A percentile compares a stretch with the other conserved stretches of the same genome.
Evolutionary conservation across 345 rosid species (phyloP).

Genomic region (Syzygium grande): DNA sequence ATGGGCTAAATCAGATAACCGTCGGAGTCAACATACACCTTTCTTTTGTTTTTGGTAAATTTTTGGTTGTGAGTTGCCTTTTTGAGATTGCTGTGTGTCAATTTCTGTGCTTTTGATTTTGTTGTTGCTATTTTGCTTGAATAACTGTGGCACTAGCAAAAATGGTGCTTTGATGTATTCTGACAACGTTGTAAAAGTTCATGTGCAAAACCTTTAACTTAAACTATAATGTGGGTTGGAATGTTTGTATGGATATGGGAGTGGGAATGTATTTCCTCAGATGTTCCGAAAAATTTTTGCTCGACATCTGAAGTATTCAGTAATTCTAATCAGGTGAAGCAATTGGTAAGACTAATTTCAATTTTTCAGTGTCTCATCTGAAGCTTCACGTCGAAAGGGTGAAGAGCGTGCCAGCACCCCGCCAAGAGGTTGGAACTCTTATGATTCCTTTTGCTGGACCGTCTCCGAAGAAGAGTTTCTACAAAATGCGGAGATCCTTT

Average conservation of each 20-base stretch:
- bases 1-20: neutral
- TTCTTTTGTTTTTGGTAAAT: neutral
- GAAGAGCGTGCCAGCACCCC: conserved; percentile 46
- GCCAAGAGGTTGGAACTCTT: conserved; percentile 97
- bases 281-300: neutral
- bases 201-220: neutral
- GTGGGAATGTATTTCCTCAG: neutral
- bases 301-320: neutral
- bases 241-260: neutral
- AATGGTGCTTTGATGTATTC: neutral
- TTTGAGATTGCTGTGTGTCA: neutral
- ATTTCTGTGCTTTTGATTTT: neutral
- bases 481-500: conserved; percentile 52
- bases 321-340: neutral
- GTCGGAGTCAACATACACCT: neutral
- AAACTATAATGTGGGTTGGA: neutral
- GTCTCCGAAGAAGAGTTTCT: conserved; percentile 83
- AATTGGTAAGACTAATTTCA: neutral
- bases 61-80: neutral
- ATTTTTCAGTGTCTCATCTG: neutral
- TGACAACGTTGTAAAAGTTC: neutral
- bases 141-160: neutral
- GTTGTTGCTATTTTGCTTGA: neutral
- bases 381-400: neutral
- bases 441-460: conserved; percentile 91